Evolutionary conservation across 768 basidiomycete genomes (phyloP), one percentile per base, ranked within the genome.

Genomic region (Amanita phalloides): DNA sequence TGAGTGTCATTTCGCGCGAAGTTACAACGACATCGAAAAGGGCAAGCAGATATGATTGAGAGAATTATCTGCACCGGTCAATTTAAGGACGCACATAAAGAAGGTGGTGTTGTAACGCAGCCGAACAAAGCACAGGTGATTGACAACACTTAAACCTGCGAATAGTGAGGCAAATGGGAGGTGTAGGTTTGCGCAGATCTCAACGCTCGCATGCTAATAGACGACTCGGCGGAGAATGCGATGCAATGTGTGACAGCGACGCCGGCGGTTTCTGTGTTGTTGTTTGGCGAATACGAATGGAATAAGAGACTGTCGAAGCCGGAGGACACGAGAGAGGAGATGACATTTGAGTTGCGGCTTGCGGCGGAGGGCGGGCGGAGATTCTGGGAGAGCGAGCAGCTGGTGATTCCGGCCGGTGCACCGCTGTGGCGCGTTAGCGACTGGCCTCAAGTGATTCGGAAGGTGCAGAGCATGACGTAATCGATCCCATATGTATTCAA

Each of bases 201-300:
- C 14, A 73, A 74, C 13, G 84, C 87, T 9, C 71, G 73, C 37
- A 61, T 89, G 36, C 68, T 91, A 48, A 80, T 91, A 53, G 89
- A 91, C 64, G 89, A 91, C 67, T 88, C 86, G 5, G 60, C 82
- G 38, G 88, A 90, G 64, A 90, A 90, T 63, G 84, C 83, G 35
- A 56, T 85, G 25, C 73, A 78, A 52, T 82, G 81, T 55, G 73
- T 71, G 0, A 71, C 64, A 4, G 69, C 74, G 32, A 57, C 62
- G 17, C 68, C 71, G n/a, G 73, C 77, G 1, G 76, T 75, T 11
- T 77, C 73, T 2, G 81, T 85, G 28, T 64, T 90, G 37, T 71
- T 91, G 5, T 90, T 90, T 57, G 89, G 89, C 20, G 66, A 79
- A 50, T 88, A 89, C 60, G 71, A 78, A 56, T 90, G 89, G 89